phyloP scores from a whole-genome alignment of 2,329 filamentous ascomycete species.

The Phyllosticta capitalensis region DNA sequence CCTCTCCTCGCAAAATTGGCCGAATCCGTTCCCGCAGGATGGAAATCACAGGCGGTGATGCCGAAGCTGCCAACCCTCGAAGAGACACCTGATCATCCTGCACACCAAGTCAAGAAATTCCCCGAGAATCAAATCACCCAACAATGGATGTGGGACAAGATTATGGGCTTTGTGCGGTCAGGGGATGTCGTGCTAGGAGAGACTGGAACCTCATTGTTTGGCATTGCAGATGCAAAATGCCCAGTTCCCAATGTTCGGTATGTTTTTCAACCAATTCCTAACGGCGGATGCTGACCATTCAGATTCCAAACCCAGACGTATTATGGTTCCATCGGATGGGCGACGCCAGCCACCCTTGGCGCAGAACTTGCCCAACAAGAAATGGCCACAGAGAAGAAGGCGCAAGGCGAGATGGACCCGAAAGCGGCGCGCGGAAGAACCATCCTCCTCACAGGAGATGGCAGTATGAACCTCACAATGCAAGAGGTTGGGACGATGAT shows the following conservation, averaged over 20 bases:
- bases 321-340: slow-evolving; percentile 36
- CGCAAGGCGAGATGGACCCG: neutral
- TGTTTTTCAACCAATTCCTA: neutral
- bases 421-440: slow-evolving; percentile 28
- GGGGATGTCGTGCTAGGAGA: slow-evolving; percentile 33
- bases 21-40: slow-evolving; percentile 15
- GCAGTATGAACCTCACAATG: slow-evolving; percentile 29
- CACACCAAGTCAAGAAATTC: neutral
- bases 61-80: slow-evolving; percentile 1
- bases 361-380: slow-evolving; percentile 42
- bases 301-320: slow-evolving; percentile 32
- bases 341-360: slow-evolving; percentile 33
- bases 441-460: slow-evolving; percentile 36
- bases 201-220: slow-evolving; percentile 33
- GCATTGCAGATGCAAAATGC: slow-evolving; percentile 27
- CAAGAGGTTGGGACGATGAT: slow-evolving; percentile 31
- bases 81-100: neutral
- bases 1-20: slow-evolving; percentile 24
- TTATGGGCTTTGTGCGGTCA: slow-evolving; percentile 27
- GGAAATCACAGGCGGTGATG: neutral
- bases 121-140: slow-evolving; percentile 29
- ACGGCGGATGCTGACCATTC: neutral
- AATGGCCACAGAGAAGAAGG: neutral
- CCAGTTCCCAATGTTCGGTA: slow-evolving; percentile 16
- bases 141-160: slow-evolving; percentile 35